These are phyloP conservation scores for Phaeosphaeria sp. DNA, from an alignment of 2,329 filamentous ascomycete genomes.

Conservation along the genomic window DNA sequence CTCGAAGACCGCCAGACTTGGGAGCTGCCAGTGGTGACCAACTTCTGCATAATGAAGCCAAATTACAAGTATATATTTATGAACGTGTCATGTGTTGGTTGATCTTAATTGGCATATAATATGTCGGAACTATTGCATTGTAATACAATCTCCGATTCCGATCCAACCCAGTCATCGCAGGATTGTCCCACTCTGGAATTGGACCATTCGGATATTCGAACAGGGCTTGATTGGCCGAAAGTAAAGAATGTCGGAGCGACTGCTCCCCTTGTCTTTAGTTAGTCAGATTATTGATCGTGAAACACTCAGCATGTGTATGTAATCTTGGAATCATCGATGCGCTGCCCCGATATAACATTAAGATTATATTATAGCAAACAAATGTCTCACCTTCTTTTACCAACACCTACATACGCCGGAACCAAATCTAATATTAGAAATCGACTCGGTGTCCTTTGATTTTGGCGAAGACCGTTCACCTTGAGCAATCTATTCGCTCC, in stretches of 20 bases:
- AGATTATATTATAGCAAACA: neutral
- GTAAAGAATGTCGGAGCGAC: neutral
- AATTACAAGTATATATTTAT: neutral
- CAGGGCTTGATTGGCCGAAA: neutral
- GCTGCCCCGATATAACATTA: neutral
- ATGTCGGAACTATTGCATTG: neutral
- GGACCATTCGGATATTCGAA: neutral
- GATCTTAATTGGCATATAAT: neutral
- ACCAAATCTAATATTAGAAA: neutral
- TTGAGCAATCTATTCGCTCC: neutral
- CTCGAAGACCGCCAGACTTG: neutral
- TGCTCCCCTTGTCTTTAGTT: neutral
- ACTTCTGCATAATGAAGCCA: neutral
- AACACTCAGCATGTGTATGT: neutral
- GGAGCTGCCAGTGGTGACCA: neutral
- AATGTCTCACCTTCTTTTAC: neutral
- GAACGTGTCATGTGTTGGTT: neutral
- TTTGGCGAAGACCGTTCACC: neutral
- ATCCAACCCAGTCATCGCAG: neutral
- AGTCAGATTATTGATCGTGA: neutral
- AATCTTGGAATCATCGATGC: neutral
- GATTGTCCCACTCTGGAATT: neutral
- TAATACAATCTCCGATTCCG: neutral
- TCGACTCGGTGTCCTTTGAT: neutral
- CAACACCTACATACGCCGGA: neutral